Evolutionary conservation across 768 basidiomycete species (phyloP), one percentile per base, ranked within the genome.

Genomic region (Lactarius tabidus): DNA sequence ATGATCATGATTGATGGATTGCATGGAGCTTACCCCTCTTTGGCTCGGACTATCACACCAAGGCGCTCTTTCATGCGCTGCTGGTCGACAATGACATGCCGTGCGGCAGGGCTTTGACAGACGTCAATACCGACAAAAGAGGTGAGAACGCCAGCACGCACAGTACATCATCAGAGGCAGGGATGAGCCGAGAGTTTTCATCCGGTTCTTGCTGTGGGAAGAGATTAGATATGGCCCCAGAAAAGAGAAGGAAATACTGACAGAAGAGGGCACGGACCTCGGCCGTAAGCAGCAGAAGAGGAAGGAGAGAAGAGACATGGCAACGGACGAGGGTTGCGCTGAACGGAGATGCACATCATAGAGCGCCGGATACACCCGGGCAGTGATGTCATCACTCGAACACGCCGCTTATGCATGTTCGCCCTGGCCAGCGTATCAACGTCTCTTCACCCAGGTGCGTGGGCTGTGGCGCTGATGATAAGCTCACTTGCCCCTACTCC

Each of bases 21-120:
- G 57, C 20, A 53, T 23, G 26, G 54, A 29, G 17, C 81, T 65
- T 64, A 86, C 87, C 84, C 81, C 75, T 87, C 84, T 71, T 84
- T 86, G 2, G 82, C 74, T 5, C 84, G 83, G 31, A 88, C 85
- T 36, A 88, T 86, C 10, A 78, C 75, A 4, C 79, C 77, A 57
- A 87, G 74, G 28, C 83, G 75, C 41, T 83, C 82, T 70, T 81
- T 82, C 68, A 84, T 70, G 45, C 75, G 78, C 59, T 81, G 80
- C 43, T 84, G 80, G 72, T 85, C 81, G 38, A 82, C 65, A 9
- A 72, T 70, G 36, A 73, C 72, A 57, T 65, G 69, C 12, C 64
- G 69, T 0, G 65, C 39, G 0, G 61, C 57, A 1, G 61, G 65
- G 20, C 65, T 48, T 45, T 31, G 14, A 31, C 26, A 8, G 17